Conservation (phyloP, 148 eudicot species). For the Cornus kousa region DNA sequence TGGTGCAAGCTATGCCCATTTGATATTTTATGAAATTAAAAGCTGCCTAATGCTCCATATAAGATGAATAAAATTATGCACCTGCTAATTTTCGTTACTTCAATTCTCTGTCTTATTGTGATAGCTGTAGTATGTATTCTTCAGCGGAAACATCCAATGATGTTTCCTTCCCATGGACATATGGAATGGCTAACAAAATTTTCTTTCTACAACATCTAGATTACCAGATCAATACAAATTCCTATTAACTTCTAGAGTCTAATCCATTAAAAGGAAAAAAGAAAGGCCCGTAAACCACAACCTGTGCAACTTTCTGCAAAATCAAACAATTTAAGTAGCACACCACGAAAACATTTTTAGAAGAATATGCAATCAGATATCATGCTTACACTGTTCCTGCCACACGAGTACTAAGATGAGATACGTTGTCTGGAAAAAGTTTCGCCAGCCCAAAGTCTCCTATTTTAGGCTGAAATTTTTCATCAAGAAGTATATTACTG, state of each 20-base stretch:
- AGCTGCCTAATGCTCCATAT: not conserved
- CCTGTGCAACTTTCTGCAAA: not conserved
- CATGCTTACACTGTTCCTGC: slow-evolving; percentile 54
- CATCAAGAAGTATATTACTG: slow-evolving; percentile 58
- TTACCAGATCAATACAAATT: not conserved
- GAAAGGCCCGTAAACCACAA: not conserved
- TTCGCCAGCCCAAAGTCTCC: slow-evolving; percentile 60
- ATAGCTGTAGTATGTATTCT: not conserved
- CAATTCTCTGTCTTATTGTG: not conserved
- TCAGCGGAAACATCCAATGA: not conserved
- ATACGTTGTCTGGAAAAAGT: slow-evolving; percentile 50
- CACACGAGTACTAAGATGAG: slow-evolving; percentile 42
- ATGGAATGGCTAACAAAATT: not conserved
- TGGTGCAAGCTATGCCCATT: not conserved
- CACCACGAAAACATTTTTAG: not conserved
- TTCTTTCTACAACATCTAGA: not conserved
- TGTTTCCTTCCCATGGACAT: not conserved
- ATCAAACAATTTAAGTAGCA: slow-evolving; percentile 6
- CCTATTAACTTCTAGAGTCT: slow-evolving; percentile 8
- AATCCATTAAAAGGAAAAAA: too few relatives aligned
- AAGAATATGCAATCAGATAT: not conserved
- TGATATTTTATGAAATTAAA: not conserved
- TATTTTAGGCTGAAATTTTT: slow-evolving; percentile 50
- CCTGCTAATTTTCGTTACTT: not conserved
- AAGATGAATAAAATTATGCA: not conserved